Percentiles rank a stretch among this genome's conserved stretches.
Conservation (phyloP, 306 rosid species). For the Quercus gilva region DNA sequence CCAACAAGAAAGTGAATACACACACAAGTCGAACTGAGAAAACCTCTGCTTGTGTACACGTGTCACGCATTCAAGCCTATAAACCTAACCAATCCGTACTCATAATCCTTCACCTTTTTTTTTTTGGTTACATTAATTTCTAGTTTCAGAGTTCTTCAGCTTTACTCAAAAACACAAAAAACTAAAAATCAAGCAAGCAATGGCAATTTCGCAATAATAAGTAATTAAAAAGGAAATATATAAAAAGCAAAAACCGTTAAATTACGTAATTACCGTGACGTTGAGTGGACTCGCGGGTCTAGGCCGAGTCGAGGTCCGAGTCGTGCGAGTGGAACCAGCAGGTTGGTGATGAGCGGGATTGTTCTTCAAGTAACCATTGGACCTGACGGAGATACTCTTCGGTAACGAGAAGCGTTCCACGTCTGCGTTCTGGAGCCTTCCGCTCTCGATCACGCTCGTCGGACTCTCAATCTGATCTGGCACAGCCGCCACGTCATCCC, state of each 20-base stretch:
- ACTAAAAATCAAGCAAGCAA: no score
- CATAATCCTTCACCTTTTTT: neutral
- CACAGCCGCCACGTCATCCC: constrained; percentile 40
- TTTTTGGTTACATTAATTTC: no score
- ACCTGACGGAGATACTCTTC: constrained; percentile 90
- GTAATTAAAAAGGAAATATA: no score
- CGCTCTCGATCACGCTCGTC: constrained; percentile 54
- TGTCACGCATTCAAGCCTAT: no score
- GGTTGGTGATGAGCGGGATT: constrained; percentile 22
- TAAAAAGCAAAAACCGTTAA: no score
- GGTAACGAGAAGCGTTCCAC: constrained; percentile 72
- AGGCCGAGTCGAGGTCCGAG: constrained; percentile 46
- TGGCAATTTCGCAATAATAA: no score
- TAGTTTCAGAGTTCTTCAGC: no score
- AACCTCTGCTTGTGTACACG: no score
- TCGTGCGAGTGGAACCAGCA: neutral
- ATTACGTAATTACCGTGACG: constrained; percentile 50
- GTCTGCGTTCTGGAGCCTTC: constrained; percentile 40
- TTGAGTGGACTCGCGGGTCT: constrained; percentile 45
- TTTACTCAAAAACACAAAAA: no score
- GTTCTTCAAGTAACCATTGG: constrained; percentile 71
- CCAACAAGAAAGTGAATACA: no score
- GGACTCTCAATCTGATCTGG: constrained; percentile 38
- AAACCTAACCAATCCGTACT: no score
- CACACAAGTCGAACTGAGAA: no score